These are phyloP conservation scores for Lumnitzera littorea DNA, from an alignment of 345 rosid genomes.

Conservation along the genomic window DNA sequence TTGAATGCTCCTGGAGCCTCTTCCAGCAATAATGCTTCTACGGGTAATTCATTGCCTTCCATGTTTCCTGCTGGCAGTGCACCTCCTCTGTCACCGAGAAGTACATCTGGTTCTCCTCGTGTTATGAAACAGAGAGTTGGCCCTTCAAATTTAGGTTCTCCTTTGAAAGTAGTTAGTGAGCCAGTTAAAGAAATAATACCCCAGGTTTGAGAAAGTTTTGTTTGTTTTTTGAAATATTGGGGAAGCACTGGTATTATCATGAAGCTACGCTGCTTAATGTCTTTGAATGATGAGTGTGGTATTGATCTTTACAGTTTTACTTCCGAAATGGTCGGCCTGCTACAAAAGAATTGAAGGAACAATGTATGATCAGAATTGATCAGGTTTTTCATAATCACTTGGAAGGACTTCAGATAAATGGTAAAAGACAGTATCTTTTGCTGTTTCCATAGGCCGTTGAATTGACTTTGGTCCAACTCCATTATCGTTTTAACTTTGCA, in stretches of 20 bases:
- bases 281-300: conserved; percentile 4
- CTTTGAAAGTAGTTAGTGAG: conserved; percentile 51
- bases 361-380: conserved; percentile 45
- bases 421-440: conserved; percentile 21
- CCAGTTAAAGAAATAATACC: conserved; percentile 69
- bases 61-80: conserved; percentile 71
- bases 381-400: conserved; percentile 41
- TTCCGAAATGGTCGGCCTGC: conserved; percentile 78
- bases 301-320: conserved; percentile 57
- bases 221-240: not conserved
- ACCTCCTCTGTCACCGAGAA: conserved; percentile 90
- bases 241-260: not conserved
- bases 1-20: conserved; percentile 40
- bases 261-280: not conserved
- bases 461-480: not conserved
- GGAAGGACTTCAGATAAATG: conserved; percentile 56
- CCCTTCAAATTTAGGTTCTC: conserved; percentile 69
- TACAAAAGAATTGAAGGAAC: conserved; percentile 61
- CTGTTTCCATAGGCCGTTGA: not conserved
- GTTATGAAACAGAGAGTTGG: conserved; percentile 52
- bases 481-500: conserved; percentile 26
- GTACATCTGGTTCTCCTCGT: conserved; percentile 69
- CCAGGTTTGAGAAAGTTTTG: conserved; percentile 45
- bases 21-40: conserved; percentile 30
- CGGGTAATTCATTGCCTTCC: conserved; percentile 63